Base-by-base conservation (phyloP, 2,329 filamentous ascomycete species). In the Mollisiaceae sp. region DNA sequence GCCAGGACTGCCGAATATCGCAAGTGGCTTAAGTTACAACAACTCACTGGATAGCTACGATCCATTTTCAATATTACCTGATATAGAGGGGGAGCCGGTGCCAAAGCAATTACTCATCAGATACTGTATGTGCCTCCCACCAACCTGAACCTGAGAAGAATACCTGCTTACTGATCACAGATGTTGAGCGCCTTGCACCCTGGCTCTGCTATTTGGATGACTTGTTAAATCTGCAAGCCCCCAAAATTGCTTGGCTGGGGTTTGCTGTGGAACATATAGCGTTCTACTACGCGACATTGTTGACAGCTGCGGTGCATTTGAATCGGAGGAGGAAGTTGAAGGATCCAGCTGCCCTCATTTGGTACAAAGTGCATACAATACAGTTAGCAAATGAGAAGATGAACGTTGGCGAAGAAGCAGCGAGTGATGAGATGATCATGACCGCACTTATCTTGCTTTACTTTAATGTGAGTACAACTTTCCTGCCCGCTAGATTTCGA, bases 401-500 rank as follows among this genome's bases (percentile, higher is more conserved):
- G 68, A 62, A 60, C 20, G 36, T 47, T 20, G 54, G 65, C 0
- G 61, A 43, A 11, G 66, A 69, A 35, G 67, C 60, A 5, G 62
- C 63, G 2, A 67, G 64, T 22, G 70, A 73, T 62, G 63, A 73
- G 35, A 71, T 71, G 69, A 65, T 73, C 12, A 59, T 71, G 39
- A 65, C 68, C 11, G 67, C 65, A 12, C 41, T 73, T 45, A 64
- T 72, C 22, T 50, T 73, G 32, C 36, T 71, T 11, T 67, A 70
- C 47, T 72, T 71, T 39, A 70, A 70, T 54, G 67, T 68, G 39
- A 63, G 65, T 59, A 1, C 22, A 22, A 14, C 12, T 32, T 32
- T 27, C 11, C 8, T 27, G n/a, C 27, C 11, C n/a, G 38, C 8
- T 12, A 8, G 5, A 12, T 15, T 54, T 15, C 20, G 20, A 5